Evolutionary conservation across 768 basidiomycete species (phyloP).

Genomic region (Dendrothele bispora): DNA sequence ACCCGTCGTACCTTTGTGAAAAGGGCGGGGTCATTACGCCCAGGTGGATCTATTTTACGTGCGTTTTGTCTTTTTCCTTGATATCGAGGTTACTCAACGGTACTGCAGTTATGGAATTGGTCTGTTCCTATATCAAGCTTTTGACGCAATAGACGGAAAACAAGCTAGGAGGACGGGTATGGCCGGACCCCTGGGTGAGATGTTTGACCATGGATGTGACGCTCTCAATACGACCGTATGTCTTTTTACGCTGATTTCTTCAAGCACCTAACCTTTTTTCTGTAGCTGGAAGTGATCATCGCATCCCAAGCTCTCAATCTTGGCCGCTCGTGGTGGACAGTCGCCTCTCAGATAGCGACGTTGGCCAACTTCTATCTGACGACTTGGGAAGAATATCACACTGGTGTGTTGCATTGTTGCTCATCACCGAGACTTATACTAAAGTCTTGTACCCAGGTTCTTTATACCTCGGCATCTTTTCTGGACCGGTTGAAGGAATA

Average conservation of each 20-base stretch:
- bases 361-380: constrained; percentile 80
- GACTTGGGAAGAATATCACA: constrained; percentile 88
- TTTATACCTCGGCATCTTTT: constrained; percentile 89
- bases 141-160: constrained; percentile 92
- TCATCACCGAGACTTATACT: neutral
- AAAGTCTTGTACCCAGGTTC: constrained; percentile 48
- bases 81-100: neutral
- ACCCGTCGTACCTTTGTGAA: constrained; percentile 73
- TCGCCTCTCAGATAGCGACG: constrained; percentile 78
- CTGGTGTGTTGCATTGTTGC: constrained; percentile 46
- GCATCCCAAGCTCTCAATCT: constrained; percentile 84
- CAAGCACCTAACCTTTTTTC: neutral
- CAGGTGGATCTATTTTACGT: constrained; percentile 91
- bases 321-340: constrained; percentile 96
- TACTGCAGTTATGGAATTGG: constrained; percentile 77
- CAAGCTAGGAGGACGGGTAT: constrained; percentile 95
- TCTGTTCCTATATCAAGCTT: constrained; percentile 87
- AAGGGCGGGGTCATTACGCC: constrained; percentile 71
- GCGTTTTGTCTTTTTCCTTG: constrained; percentile 24
- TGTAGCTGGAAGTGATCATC: constrained; percentile 84
- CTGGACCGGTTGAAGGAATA: constrained; percentile 96
- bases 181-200: constrained; percentile 96
- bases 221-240: constrained; percentile 91
- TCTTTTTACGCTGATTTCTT: neutral
- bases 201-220: constrained; percentile 98